phyloP scores from a whole-genome alignment of 768 basidiomycete species.

The Lentinula aciculospora region DNA sequence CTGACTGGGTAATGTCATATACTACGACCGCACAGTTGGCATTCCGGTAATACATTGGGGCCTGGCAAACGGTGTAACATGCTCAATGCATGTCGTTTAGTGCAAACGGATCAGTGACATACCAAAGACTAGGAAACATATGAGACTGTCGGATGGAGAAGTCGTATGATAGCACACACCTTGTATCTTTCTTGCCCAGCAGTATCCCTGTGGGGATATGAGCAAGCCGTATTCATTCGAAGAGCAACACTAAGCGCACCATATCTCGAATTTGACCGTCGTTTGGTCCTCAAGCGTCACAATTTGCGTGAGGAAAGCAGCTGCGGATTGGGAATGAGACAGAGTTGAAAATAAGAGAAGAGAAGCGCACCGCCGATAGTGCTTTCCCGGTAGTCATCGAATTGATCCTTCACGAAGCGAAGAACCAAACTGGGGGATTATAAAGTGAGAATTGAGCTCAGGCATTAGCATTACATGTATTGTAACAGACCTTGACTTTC shows the following conservation, averaged over 20 bases:
- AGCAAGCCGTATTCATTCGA: constrained; percentile 9
- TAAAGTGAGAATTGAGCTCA: background rate
- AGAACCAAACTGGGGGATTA: constrained; percentile 69
- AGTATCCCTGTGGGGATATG: constrained; percentile 64
- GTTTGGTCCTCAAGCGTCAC: constrained; percentile 86
- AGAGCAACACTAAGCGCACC: constrained; percentile 41
- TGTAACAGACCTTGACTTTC: constrained; percentile 82
- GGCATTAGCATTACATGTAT: background rate
- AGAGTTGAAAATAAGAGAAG: constrained; percentile 8
- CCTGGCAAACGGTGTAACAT: constrained; percentile 32
- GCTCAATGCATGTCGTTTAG: constrained; percentile 5
- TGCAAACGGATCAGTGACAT: constrained; percentile 17
- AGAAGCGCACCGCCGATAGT: constrained; percentile 72
- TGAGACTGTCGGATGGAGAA: constrained; percentile 20
- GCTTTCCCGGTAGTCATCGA: constrained; percentile 92
- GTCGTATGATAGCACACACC: constrained; percentile 27
- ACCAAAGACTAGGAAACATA: constrained; percentile 40
- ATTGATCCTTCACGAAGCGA: constrained; percentile 94
- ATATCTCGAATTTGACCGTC: constrained; percentile 97
- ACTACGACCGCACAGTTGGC: constrained; percentile 93
- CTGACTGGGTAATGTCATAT: constrained; percentile 90
- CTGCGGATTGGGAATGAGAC: constrained; percentile 32
- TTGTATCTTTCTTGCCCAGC: constrained; percentile 96
- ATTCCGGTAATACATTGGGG: constrained; percentile 96
- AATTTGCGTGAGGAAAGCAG: constrained; percentile 98